Base-by-base conservation (phyloP, 2,329 filamentous ascomycete species). In the Escovopsis sp. region DNA sequence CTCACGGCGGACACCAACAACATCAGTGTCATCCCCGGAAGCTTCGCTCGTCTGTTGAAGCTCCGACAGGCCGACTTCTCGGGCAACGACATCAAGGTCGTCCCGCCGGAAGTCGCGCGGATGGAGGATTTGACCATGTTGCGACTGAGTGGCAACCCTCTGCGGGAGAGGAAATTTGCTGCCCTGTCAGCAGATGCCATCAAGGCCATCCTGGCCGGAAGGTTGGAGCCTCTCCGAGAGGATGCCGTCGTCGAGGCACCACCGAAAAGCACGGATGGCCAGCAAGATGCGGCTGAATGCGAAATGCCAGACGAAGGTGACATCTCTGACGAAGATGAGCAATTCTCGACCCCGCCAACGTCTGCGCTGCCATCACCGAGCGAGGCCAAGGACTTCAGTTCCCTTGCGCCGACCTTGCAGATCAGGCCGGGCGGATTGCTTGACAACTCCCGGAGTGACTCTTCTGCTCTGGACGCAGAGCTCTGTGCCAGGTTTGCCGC, bases 161-260 rank as follows among this genome's bases (percentile, higher is more conserved):
- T 98, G 12, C 73, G 84, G 12, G 87, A 95, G 56, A 87, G 83
- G 56, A 94, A 87, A 56, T 86, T 91, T 50, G 67, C 88, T 12
- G 81, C 76, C 1, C 84, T 93, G 63, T 72, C 73, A 16, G 87
- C 84, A 0, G 82, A 86, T 12, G 83, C 91, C 41, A 66, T 96
- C 47, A 94, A 94, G 60, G 72, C 74, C 35, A 76, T 79, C 35
- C 63, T 95, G 35, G 71, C 74, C 15, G 71, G 71, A 31, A 74
- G 84, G 24, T 63, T 88, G 46, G 73, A 78, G 55, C 74, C 83
- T 15, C 55, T 71, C 44, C 61, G 64, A 2, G 52, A 60, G 30
- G 61, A 66, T 16, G 50, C 55, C 0, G 43, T 37, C 6, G 45
- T 47, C 8, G 48, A 52, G 13, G 39, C 49, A 32, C 44, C 47